Base-by-base conservation (phyloP, 2,329 filamentous ascomycete species). In the Leptographium radiaticola region DNA sequence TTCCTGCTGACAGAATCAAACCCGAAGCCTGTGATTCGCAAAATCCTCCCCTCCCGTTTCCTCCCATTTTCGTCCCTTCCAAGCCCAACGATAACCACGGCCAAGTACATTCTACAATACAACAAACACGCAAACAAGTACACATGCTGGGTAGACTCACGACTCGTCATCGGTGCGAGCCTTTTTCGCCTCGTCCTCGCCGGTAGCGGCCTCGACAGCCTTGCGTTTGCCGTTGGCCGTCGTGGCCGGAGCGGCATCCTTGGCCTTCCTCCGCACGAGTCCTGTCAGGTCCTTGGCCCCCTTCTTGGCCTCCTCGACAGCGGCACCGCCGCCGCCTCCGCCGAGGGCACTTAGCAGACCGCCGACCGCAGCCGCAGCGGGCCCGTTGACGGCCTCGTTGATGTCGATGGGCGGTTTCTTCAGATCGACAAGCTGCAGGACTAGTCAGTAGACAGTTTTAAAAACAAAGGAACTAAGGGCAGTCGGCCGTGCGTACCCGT, bases 301-400 rank as follows among this genome's bases (percentile, higher is more conserved):
- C 69, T 84, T 84, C 62, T 83, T 86, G 33, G 84, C 86, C 64
- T 89, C 84, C 47, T 85, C 81, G 47, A 88, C 73, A 59, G 80
- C 76, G 30, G 81, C 81, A 59, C 81, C 74, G 51, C 80, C 80
- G 77, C 63, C 83, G 79, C 55, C 44, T 80, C 73, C 53, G 49
- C 55, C 45, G 5, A 59, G 53, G 20, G 78, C 75, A 54, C 83
- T 81, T 8, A 89, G 70, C 31, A 89, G 72, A 34, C 84, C 81
- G 51, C 77, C 71, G 44, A 77, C 63, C 53, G 66, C 69, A 61
- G 75, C 75, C 31, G 70, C 74, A 16, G 71, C 68, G 15, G 72
- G 66, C 31, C 74, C 77, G 54, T 76, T 69, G 56, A 83, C 71
- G 18, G 77, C 76, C 18, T 74, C 73, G 52, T 75, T 74, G 54